Conservation (phyloP, 805 yeast genomes). For the Wickerhamiella allomyrinae region DNA sequence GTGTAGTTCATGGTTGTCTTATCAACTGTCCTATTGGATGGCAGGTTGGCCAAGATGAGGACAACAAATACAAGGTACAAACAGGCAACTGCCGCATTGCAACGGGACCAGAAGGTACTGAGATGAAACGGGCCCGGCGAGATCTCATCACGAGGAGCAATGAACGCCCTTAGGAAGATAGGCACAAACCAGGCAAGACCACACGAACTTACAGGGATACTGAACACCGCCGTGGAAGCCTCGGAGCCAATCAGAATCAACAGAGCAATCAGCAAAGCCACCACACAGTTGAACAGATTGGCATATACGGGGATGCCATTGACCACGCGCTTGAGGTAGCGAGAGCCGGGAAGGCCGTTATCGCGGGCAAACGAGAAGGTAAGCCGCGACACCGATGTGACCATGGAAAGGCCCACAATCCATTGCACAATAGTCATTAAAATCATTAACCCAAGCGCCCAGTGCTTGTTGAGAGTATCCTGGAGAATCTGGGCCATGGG, state of each 20-base stretch:
- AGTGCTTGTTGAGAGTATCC: constrained; percentile 32
- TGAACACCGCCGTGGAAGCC: constrained; percentile 50
- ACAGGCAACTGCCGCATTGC: constrained; percentile 33
- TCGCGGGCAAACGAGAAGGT: constrained; percentile 58
- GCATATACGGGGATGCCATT: constrained; percentile 51
- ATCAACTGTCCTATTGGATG: constrained; percentile 27
- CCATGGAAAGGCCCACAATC: constrained; percentile 48
- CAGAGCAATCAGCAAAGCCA: constrained; percentile 46
- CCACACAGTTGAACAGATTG: constrained; percentile 51
- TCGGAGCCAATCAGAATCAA: constrained; percentile 40
- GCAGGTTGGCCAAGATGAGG: constrained; percentile 42
- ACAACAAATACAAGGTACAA: constrained; percentile 38
- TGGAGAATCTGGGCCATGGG: constrained; percentile 41
- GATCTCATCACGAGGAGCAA: constrained; percentile 34
- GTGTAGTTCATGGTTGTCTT: constrained; percentile 45
- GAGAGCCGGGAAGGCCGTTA: constrained; percentile 47
- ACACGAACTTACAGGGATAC: constrained; percentile 46
- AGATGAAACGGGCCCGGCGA: constrained; percentile 49
- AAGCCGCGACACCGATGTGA: constrained; percentile 53
- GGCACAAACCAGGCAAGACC: constrained; percentile 49
- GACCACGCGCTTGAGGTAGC: constrained; percentile 30
- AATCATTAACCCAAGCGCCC: constrained; percentile 32
- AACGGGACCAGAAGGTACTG: constrained; percentile 34
- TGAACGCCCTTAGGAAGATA: constrained; percentile 39
- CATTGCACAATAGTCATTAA: constrained; percentile 35